Base-by-base conservation (phyloP, 2,329 filamentous ascomycete genomes). In the Neonectria sp. region DNA sequence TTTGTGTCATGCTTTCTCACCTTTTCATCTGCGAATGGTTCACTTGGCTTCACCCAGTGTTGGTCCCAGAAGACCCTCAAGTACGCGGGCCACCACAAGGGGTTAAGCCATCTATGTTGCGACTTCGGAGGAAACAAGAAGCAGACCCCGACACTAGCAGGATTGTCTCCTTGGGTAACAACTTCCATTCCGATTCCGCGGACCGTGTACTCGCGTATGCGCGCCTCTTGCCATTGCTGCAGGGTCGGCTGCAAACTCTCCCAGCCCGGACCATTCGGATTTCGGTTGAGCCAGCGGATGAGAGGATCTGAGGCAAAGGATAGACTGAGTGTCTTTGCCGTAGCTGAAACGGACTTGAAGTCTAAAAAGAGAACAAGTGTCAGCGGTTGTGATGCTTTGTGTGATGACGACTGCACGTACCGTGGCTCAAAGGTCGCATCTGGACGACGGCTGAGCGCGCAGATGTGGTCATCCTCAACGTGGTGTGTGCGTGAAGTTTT, bases 231-330 rank as follows among this genome's bases (percentile, higher is more conserved):
- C 65, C 65, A 68, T 61, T 21, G 48, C 25, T 68, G 65, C 9
- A 62, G 4, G 25, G 43, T 24, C 17, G 65, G 65, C 29, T 46
- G 31, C 9, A 68, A 48, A 4, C 24, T 60, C 21, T 58, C 62
- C 65, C 65, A 68, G 25, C 65, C 49, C 6, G 65, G 62, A 13
- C 57, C 65, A 2, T 56, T 21, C 31, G 56, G 57, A 12, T 61
- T 43, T 9, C 63, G 53, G 33, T 56, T 46, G 17, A 68, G 37
- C 65, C 65, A 68, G 5, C 24, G 43, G 4, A 65, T 68, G 7
- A 68, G 29, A 45, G 65, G 62, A 17, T 68, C 65, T 2, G 52
- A 43, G 7, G 65, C 52, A 45, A 68, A 68, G 9, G 65, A 65
- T 33, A 68, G 65, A 21, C 65, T 68, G 9, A 68, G 24, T 8